These are phyloP conservation scores for Ganoderma lucidum DNA, from an alignment of 1,284 basidiomycete genomes.

Conservation along the genomic window DNA sequence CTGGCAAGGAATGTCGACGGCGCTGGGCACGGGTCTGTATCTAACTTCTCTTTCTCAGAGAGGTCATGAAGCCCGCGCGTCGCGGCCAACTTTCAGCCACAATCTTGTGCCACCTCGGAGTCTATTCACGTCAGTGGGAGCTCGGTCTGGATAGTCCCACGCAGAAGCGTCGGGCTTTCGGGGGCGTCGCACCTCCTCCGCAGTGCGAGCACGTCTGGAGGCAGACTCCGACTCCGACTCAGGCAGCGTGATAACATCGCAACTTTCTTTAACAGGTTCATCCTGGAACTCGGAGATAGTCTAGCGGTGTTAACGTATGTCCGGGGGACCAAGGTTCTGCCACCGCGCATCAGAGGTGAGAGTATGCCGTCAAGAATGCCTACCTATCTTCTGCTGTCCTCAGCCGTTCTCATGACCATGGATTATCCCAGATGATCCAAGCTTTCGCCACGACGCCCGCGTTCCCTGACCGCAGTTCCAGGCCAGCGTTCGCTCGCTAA, in stretches of 20 bases:
- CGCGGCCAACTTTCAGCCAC: not conserved
- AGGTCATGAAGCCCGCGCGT: slow-evolving; percentile 6
- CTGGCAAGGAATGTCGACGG: not conserved
- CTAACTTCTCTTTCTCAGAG: slow-evolving; percentile 1
- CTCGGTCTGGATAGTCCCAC: not conserved
- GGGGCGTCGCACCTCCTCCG: not conserved
- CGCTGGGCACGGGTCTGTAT: not conserved
- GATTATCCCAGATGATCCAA: slow-evolving; percentile 1
- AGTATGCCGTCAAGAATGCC: slow-evolving; percentile 1
- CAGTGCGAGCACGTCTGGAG: not conserved
- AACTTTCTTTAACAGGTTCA: not conserved
- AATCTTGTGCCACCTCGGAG: slow-evolving; percentile 1
- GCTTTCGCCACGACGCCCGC: not conserved
- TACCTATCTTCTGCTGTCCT: not conserved
- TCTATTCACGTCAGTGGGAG: not conserved
- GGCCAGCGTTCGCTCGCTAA: not conserved
- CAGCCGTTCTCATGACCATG: slow-evolving; percentile 5
- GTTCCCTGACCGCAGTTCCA: slow-evolving; percentile 7
- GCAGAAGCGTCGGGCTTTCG: not conserved
- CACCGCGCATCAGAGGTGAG: not conserved
- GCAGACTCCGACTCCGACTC: too few relatives aligned
- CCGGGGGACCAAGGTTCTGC: not conserved
- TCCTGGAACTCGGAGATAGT: not conserved
- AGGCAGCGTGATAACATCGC: not conserved
- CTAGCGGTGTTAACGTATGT: not conserved